Conservation (phyloP, 306 rosid genomes). For the Arachis stenosperma region DNA sequence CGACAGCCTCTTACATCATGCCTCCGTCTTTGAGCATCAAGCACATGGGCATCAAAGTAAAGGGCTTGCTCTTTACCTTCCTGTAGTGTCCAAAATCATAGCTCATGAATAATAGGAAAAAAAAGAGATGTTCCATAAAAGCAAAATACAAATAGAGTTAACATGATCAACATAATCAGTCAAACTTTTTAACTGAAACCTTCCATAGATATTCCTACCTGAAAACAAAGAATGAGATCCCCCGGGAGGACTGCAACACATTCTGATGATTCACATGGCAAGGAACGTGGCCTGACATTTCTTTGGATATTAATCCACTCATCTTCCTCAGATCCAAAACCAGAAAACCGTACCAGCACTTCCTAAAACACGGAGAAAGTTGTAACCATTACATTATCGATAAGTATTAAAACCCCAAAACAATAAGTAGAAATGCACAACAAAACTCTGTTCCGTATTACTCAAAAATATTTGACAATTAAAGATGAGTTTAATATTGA, state of each 20-base stretch:
- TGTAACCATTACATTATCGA: constrained; percentile 10
- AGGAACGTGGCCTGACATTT: constrained; percentile 90
- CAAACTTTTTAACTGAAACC: constrained; percentile 32
- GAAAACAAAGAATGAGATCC: constrained; percentile 96
- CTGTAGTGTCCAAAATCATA: constrained; percentile 51
- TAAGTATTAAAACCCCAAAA: constrained; percentile 15
- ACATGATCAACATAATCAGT: constrained; percentile 22
- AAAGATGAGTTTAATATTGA: too few species aligned
- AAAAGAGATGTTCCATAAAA: not conserved
- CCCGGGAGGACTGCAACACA: constrained; percentile 98
- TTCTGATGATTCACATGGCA: constrained; percentile 98
- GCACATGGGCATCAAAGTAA: constrained; percentile 97
- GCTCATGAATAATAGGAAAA: constrained; percentile 15
- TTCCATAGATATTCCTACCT: constrained; percentile 55
- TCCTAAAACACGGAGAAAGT: constrained; percentile 64
- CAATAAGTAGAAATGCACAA: constrained; percentile 6
- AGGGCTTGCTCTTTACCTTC: constrained; percentile 99
- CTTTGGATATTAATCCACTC: constrained; percentile 89
- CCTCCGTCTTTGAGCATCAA: constrained; percentile 96
- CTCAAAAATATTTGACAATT: constrained; percentile 17
- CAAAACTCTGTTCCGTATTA: constrained; percentile 8
- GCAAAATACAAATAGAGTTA: constrained; percentile 22
- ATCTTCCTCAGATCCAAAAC: constrained; percentile 97
- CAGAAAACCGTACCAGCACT: constrained; percentile 85
- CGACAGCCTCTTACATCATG: constrained; percentile 99